A percentile compares a stretch with the other conserved stretches of the same genome.
phyloP scores from a whole-genome alignment of 768 basidiomycete genomes.

The Calvatia gigantea region DNA sequence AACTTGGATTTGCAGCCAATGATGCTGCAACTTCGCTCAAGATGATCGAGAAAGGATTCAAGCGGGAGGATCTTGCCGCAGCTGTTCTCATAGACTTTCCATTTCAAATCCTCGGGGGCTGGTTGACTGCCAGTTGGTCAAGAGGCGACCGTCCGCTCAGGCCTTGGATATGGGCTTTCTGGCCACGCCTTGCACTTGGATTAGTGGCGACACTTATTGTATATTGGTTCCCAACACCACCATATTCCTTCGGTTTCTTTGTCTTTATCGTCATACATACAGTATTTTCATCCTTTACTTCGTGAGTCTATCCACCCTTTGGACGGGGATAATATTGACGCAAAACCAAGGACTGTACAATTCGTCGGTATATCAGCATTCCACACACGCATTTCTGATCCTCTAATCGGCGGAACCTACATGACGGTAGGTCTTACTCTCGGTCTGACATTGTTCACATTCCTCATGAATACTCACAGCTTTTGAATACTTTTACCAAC shows the following conservation, averaged over 20 bases:
- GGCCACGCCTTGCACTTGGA: constrained; percentile 78
- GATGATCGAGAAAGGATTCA: constrained; percentile 94
- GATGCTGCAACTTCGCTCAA: constrained; percentile 90
- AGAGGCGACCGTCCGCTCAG: constrained; percentile 73
- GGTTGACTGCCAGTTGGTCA: constrained; percentile 91
- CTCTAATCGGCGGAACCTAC: constrained; percentile 96
- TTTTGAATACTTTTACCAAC: constrained; percentile 94
- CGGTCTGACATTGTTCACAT: constrained; percentile 3
- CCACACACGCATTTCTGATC: constrained; percentile 95
- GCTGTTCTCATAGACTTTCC: constrained; percentile 97
- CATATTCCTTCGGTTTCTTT: constrained; percentile 76
- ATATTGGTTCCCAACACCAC: constrained; percentile 77
- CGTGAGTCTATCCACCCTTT: constrained; percentile 46
- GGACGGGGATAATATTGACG: not conserved
- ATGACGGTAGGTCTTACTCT: constrained; percentile 80
- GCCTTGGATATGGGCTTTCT: constrained; percentile 90
- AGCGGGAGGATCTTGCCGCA: constrained; percentile 93
- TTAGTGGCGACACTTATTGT: constrained; percentile 74
- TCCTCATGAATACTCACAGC: constrained; percentile 40
- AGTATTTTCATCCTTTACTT: constrained; percentile 77
- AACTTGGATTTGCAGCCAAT: constrained; percentile 92
- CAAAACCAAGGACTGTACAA: constrained; percentile 79
- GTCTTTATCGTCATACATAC: constrained; percentile 76
- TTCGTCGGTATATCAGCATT: constrained; percentile 99
- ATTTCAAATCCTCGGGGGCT: constrained; percentile 93